These are phyloP conservation scores for Acephala macrosclerotiorum DNA, from an alignment of 2,329 filamentous ascomycete genomes.

Conservation along the genomic window DNA sequence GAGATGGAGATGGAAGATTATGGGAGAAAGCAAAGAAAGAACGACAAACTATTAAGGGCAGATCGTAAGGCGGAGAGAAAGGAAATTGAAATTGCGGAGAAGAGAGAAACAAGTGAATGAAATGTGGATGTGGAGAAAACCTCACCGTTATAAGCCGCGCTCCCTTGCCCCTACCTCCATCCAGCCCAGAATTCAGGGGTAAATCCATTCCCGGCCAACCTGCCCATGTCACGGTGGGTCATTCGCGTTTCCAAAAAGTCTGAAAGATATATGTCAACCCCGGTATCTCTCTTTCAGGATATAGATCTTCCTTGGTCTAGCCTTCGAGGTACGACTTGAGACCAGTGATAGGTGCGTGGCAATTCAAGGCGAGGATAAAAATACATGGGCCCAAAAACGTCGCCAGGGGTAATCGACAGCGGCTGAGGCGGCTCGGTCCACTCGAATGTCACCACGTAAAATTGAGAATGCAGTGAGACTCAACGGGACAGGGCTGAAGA, in stretches of 20 bases:
- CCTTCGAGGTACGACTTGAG: background rate
- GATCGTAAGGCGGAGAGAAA: conserved; percentile 2
- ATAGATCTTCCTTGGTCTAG: background rate
- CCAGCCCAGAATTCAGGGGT: background rate
- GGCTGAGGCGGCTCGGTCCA: conserved; percentile 26
- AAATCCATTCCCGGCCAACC: background rate
- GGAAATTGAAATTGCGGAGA: background rate
- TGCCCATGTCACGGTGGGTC: background rate
- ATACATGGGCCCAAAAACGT: conserved; percentile 7
- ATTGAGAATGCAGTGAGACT: conserved; percentile 14
- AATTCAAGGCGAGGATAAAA: conserved; percentile 6
- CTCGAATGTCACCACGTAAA: conserved; percentile 13
- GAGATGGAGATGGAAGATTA: too few species aligned
- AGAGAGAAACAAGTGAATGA: conserved; percentile 10
- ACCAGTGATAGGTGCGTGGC: background rate
- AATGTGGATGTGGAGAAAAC: background rate
- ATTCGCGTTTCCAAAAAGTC: conserved; percentile 25
- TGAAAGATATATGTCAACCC: conserved; percentile 10
- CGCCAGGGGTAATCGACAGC: conserved; percentile 1
- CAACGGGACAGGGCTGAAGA: background rate
- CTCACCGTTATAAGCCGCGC: conserved; percentile 6
- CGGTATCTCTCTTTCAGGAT: conserved; percentile 4
- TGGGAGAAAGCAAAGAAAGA: conserved; percentile 12
- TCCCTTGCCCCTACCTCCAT: too few species aligned
- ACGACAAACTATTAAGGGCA: background rate